Base-by-base conservation (phyloP, 441 rosid genomes). In the Populus tomentosa region DNA sequence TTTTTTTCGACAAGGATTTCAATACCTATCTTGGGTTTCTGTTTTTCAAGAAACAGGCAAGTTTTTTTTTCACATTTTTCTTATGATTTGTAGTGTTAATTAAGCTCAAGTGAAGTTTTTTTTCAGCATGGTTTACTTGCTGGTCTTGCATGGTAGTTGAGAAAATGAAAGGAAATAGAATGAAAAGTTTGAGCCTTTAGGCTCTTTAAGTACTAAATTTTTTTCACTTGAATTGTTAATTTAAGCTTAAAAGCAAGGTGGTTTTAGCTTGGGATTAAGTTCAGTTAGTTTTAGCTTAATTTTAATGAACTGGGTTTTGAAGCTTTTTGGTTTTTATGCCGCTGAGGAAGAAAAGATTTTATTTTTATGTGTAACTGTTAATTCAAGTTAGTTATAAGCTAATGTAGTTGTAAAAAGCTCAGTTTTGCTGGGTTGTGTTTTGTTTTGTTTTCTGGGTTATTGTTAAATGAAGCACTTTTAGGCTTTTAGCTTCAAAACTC, bases 21-120 rank as follows among this genome's bases (percentile, higher is more conserved):
- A 62, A 72, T 61, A 65, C 13, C 36, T 46, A 5, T 73, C 26
- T 33, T 56, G 82, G 67, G 5, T 11, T 40, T 40, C 14, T 40
- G 5, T 72, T 70, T 84, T 74, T 67, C 69, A 23, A 61, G 65
- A 61, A 61, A 61, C 65, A 61, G 65, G 65, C 14, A 13, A 13
- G 21, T 59, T 66, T 73, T 71, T 71, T 32, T 42, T 10, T 53
- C 6, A 20, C 66, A 36, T 20, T 50, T 35, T 20, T 42, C 33
- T 4, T 10, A 65, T 36, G 36, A 66, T 28, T 71, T 75, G 50
- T 64, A 76, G 73, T 73, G 50, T 75, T 74, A 56, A 42, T 71
- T 65, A 23, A 61, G 71, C 75, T 74, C n/a, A 21, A 26, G 10
- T 21, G 65, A n/a, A 20, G 0, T 14, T 7, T 59, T 26, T 26